Base-by-base conservation (phyloP, 2,329 filamentous ascomycete genomes). In the Dactylella cylindrospora region DNA sequence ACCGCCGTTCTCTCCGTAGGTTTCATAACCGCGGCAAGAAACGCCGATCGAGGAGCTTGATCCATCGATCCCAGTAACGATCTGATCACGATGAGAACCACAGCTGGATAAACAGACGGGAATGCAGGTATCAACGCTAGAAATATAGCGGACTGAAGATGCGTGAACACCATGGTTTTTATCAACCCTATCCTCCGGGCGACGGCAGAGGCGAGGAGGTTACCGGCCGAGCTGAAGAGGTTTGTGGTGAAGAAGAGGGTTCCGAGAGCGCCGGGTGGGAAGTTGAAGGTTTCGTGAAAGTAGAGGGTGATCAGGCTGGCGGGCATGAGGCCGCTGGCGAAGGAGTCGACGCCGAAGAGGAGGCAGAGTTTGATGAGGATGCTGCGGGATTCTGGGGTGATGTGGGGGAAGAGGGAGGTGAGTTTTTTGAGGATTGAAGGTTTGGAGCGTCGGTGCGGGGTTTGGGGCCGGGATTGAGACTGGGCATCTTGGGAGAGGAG, bases 21-120 rank as follows among this genome's bases (percentile, higher is more conserved):
- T 7, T 80, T 77, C 2, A 89, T 77, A 0, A 83, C 79, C 1
- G 82, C 80, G 0, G 85, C 80, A 1, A 89, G 72, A 70, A 89
- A 88, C 0, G 85, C 85, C 2, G 80, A 78, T 6, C 85, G 79
- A 0, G 86, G 86, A 0, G 83, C 85, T 17, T 80, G 78, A 66
- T 89, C 85, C 85, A 89, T 89, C 41, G 76, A 82, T 51, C 81
- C 78, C 0, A 80, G 79, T 61, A 79, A 81, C 0, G 84, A 77
- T 5, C 85, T 79, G 8, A 85, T 74, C 12, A 84, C 71, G 8
- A 88, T 74, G 52, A 88, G 80, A 0, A 76, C 70, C 38, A 86
- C 75, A 0, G 84, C 78, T 3, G 83, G 62, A 8, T 74, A 74
- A 0, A 82, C 72, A 2, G 76, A 74, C 15, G 74, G 71, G 0